Base-by-base conservation (phyloP, 1,284 basidiomycete species). In the Laetiporus sulphureus region DNA sequence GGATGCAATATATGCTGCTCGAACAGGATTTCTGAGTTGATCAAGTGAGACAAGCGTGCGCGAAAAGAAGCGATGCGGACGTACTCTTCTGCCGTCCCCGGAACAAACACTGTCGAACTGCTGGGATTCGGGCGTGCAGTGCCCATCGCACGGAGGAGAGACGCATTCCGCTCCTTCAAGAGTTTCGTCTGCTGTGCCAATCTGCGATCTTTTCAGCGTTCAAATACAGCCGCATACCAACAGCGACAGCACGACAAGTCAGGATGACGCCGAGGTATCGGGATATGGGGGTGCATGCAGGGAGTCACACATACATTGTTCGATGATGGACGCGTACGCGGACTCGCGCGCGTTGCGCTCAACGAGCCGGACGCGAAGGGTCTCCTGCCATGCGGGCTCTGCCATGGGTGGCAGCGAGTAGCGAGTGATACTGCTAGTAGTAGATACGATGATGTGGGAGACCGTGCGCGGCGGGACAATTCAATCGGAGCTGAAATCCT, bases 151-250 rank as follows among this genome's bases (percentile, higher is more conserved):
- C 83, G 75, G 42, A 95, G 68, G 15, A 96, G 72, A 11, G 87
- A 84, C 21, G 79, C 75, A 73, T 96, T 95, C 40, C 92, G 78
- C 57, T 93, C 85, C 61, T 91, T 93, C 55, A 95, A 72, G 13
- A 91, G 73, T 55, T 89, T 83, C 21, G 91, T 87, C 59, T 92
- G 90, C 57, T 90, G 87, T 3, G 91, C 90, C 50, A 96, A 74
- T 58, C 89, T 79, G 51, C 85, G 82, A 70, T 94, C 91, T 94
- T 66, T 52, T 56, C 58, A 61, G 58, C 55, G 56, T 59, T 55
- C 56, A 55, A 44, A 51, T 52, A 44, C 46, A 31, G 36, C 46
- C 49, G 42, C 38, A 39, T 43, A 44, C 36, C 35, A 38, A 40
- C 40, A 37, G 41, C 25, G 13, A 42, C 21, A 38, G 41, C 34